Percentiles rank a stretch among this genome's conserved stretches.
phyloP scores from a whole-genome alignment of 2,329 filamentous ascomycete species.

The Colletotrichum higginsianum region DNA sequence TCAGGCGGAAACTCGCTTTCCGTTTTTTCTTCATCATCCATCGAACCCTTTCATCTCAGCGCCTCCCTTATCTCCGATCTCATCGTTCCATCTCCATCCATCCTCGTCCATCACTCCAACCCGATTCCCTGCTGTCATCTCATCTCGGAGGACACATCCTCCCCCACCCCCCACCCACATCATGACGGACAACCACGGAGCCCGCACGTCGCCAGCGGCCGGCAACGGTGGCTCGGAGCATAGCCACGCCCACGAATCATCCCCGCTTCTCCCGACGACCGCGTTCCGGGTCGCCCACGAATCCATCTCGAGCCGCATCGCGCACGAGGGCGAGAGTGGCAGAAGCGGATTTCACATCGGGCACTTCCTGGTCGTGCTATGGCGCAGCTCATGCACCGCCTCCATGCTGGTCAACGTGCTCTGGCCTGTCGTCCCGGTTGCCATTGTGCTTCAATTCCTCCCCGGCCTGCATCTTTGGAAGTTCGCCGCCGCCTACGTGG shows the following conservation, averaged over 20 bases:
- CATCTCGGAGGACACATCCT: no score
- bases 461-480: conserved; percentile 57
- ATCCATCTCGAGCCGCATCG: conserved; percentile 38
- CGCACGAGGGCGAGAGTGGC: conserved; percentile 61
- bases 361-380: conserved; percentile 60
- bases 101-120: no score
- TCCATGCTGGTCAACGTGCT: conserved; percentile 63
- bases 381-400: conserved; percentile 59
- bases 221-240: conserved; percentile 29
- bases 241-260: conserved; percentile 44
- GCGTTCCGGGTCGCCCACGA: conserved; percentile 36
- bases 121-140: no score
- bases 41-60: neutral
- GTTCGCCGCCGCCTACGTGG: conserved; percentile 64
- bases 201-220: conserved; percentile 9
- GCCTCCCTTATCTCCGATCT: neutral
- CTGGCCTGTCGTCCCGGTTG: conserved; percentile 64
- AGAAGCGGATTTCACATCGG: conserved; percentile 59
- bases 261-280: conserved; percentile 50
- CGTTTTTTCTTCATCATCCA: neutral
- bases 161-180: neutral
- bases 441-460: conserved; percentile 58
- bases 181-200: conserved; percentile 16
- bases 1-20: neutral
- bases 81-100: neutral